phyloP scores from a whole-genome alignment of 257 asterid genomes.

The Penstemon newberryi region DNA sequence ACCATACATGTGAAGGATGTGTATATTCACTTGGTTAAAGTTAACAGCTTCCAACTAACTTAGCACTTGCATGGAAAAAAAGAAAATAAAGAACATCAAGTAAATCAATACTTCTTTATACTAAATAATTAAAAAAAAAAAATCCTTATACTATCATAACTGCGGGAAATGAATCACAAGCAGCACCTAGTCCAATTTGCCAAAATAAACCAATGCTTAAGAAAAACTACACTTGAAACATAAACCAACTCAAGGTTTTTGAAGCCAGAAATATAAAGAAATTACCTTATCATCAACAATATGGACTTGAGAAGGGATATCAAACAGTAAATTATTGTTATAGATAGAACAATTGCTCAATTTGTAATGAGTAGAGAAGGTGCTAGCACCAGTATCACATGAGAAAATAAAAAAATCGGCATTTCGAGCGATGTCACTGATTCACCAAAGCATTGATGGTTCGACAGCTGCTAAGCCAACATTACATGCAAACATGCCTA shows the following conservation, averaged over 20 bases:
- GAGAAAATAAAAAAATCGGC: not conserved
- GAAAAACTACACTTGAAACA: not conserved
- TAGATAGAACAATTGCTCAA: not conserved
- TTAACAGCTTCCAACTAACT: conserved; percentile 58
- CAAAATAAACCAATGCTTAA: not conserved
- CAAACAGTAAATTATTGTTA: not conserved
- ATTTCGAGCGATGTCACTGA: not conserved
- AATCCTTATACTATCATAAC: conserved; percentile 1
- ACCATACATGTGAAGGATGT: conserved; percentile 40
- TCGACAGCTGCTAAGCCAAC: too few relatives aligned
- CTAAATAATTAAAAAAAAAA: not conserved
- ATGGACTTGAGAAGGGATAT: not conserved
- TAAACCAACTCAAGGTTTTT: conserved; percentile 6
- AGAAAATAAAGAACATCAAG: not conserved
- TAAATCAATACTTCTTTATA: not conserved
- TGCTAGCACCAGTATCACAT: too few relatives aligned
- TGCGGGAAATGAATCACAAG: not conserved
- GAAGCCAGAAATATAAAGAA: not conserved
- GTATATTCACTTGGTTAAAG: conserved; percentile 16
- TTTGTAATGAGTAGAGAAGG: not conserved
- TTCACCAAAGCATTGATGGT: too few relatives aligned
- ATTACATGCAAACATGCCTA: too few relatives aligned
- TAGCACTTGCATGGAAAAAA: not conserved
- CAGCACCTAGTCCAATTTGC: not conserved
- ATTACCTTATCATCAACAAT: not conserved